Evolutionary conservation across 371 early-diverging fungal species (phyloP).

Genomic region (Conidiobolus coronatus): DNA sequence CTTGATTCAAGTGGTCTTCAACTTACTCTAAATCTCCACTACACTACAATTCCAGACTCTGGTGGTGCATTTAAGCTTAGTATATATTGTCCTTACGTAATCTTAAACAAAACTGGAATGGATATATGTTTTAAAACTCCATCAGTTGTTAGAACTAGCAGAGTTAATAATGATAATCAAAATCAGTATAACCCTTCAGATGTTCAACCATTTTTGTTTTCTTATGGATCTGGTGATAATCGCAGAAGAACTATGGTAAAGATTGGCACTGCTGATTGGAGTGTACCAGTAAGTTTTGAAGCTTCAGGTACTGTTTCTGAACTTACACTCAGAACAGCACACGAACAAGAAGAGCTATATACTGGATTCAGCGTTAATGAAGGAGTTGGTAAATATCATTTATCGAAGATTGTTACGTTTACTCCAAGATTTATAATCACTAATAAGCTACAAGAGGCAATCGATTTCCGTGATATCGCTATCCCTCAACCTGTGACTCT

Average conservation of each 20-base stretch:
- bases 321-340: slow-evolving; percentile 32
- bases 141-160: slow-evolving; percentile 39
- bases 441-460: slow-evolving; percentile 43
- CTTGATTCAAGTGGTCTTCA: slow-evolving; percentile 31
- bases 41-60: slow-evolving; percentile 33
- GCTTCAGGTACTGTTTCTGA: slow-evolving; percentile 75
- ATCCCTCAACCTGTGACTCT: slow-evolving; percentile 23
- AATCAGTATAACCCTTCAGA: slow-evolving; percentile 13
- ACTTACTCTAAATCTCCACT: slow-evolving; percentile 42
- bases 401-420: slow-evolving; percentile 72
- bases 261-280: slow-evolving; percentile 67
- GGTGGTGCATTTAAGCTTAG: slow-evolving; percentile 42
- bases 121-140: slow-evolving; percentile 55
- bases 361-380: slow-evolving; percentile 70
- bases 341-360: slow-evolving; percentile 34
- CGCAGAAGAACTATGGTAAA: slow-evolving; percentile 61
- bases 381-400: slow-evolving; percentile 36
- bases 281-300: slow-evolving; percentile 81
- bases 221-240: slow-evolving; percentile 62
- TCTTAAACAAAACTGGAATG: slow-evolving; percentile 81
- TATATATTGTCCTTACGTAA: slow-evolving; percentile 45
- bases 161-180: slow-evolving; percentile 47
- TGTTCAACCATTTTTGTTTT: slow-evolving; percentile 77
- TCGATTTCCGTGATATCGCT: slow-evolving; percentile 51
- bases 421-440: slow-evolving; percentile 77